Percentiles rank a stretch among this genome's conserved stretches.
These are phyloP conservation scores for Leccinum pseudoinsigne DNA, from an alignment of 1,284 basidiomycete species.

Conservation along the genomic window DNA sequence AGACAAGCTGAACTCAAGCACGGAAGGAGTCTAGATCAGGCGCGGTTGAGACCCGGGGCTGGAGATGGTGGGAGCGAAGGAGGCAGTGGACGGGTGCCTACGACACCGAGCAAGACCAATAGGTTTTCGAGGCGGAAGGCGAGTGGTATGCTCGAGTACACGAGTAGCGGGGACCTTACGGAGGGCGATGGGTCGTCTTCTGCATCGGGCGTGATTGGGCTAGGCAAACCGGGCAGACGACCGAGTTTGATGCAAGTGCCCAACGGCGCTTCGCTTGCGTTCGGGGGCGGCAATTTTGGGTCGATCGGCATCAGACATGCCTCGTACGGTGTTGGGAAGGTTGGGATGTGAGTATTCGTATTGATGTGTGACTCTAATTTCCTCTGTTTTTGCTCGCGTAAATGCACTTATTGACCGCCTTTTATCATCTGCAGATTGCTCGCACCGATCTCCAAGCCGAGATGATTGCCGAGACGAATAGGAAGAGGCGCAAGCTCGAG, in stretches of 20 bases:
- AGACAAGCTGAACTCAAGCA: conserved; percentile 33
- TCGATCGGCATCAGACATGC: no score
- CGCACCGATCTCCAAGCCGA: conserved; percentile 76
- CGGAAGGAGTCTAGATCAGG: conserved; percentile 32
- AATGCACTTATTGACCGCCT: conserved; percentile 11
- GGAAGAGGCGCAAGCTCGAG: conserved; percentile 79
- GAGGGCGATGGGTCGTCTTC: conserved; percentile 28
- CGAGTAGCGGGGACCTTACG: conserved; percentile 30
- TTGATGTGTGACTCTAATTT: conserved; percentile 1
- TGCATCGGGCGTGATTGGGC: conserved; percentile 19
- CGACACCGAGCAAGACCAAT: conserved; percentile 28
- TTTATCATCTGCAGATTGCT: conserved; percentile 43
- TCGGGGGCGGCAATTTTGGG: no score
- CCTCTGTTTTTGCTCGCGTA: conserved; percentile 8
- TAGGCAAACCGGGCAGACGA: conserved; percentile 18
- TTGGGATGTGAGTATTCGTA: conserved; percentile 61
- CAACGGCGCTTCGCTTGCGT: no score
- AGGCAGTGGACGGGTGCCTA: conserved; percentile 13
- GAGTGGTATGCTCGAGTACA: conserved; percentile 26
- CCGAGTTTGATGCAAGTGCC: no score
- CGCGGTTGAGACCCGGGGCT: conserved; percentile 25
- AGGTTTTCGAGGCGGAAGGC: conserved; percentile 28
- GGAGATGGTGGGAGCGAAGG: conserved; percentile 2
- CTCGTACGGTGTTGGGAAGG: conserved; percentile 59
- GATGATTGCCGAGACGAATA: conserved; percentile 82